Evolutionary conservation across 139 green algal genomes (phyloP), one percentile per base, ranked within the genome.

Genomic region (Trebouxia sp.): DNA sequence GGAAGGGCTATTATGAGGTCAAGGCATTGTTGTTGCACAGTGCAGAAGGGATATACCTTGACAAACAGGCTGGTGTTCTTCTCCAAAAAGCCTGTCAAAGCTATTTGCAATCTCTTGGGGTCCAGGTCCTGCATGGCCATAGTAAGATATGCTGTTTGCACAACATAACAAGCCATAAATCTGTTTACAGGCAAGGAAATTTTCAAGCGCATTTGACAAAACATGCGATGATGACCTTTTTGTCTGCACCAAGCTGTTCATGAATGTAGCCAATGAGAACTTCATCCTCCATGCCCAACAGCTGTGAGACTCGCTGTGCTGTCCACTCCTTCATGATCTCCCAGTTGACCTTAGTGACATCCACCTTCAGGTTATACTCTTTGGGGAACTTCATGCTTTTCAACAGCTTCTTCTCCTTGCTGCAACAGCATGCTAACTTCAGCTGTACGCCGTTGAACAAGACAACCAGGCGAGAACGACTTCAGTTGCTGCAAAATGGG

Each of bases 241-340:
- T 83, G 17, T 88, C 88, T 26, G 41, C 28, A n/a, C 97, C 94
- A 39, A 99, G 79, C 50, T 94, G 85, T 78, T 95, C 94, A 76
- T 93, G 93, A n/a, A 98, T 93, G 81, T 97, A 96, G 51, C 83
- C 88, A 38, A 98, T 96, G 4, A 99, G 86, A 35, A 99, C 94
- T 38, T 99, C 96, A 84, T 99, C 96, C 85, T 99, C 96, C 43
- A 97, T 79, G 10, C 92, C 91, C 66, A 99, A 87, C 39, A 99
- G 83, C 88, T 99, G 93, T 1, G 95, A 99, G 1, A 98, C 88
- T 1, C 96, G 86, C 72, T 94, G 94, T 8, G 89, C 90, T 15
- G 98, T 95, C 96, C 96, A 99, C 39, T 92, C 90, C 78, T 95
- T 94, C 84, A 99, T 97, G 12, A 95, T 89, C 14, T 93, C 88